Evolutionary conservation across 805 yeast species (phyloP), one percentile per base, ranked within the genome.

Genomic region (Saturnispora saitoi): DNA sequence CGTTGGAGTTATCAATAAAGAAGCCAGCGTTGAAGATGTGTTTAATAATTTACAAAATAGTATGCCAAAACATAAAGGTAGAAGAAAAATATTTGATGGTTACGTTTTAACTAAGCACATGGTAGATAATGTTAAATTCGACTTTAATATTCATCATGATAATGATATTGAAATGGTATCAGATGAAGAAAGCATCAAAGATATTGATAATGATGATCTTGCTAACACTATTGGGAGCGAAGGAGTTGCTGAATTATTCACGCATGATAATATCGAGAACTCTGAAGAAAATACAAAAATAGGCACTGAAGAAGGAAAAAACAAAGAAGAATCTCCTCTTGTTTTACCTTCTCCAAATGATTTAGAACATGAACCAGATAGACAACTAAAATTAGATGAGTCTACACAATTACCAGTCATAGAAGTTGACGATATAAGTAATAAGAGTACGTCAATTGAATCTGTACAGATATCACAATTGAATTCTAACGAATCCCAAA

Each of bases 101-200:
- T 82, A 83, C 54, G 55, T 66, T 12, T 67, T 77, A 28, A 67
- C 77, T 0, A 78, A 74, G 32, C 66, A 64, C 3, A 72, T 81
- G 0, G 63, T 80, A 2, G 81, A 77, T 36, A 59, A 62, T 9
- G 60, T 81, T 2, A 56, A 51, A 14, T 68, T 77, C 47, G 59
- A 63, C 3, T 54, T 63, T 15, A 49, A 48, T 15, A 60, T 57
- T 10, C 42, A 34, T 7, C 29, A 40, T 20, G 19, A 43, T 40
- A 32, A 45, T 41, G 17, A 30, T 9, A 15, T 43, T 22, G 38
- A 49, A 37, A 22, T 46, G 14, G 38, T 14, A 22, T 32, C 32
- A 14, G 53, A 44, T 4, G 32, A n/a, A 26, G 55, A 49, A 32
- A 53, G 48, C 22, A 12, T 36, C 8, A 34, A 22, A 19, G 49